phyloP scores from a whole-genome alignment of 83 land plant species.

The Isoetes engelmannii region DNA sequence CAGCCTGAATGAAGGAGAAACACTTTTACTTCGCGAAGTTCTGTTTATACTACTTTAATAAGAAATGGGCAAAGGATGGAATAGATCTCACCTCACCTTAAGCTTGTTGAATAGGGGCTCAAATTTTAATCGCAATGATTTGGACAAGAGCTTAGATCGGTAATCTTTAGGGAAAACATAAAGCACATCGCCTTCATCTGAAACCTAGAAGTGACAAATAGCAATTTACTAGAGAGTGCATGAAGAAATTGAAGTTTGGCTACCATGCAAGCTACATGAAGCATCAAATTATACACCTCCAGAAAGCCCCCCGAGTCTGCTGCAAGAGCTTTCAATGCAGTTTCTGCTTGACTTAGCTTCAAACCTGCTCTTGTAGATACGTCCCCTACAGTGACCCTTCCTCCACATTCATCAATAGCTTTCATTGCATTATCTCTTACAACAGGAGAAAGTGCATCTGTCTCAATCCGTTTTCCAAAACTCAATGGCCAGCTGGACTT shows the following conservation, averaged over 20 bases:
- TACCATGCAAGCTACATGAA: not conserved
- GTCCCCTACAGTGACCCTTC: slow-evolving; percentile 90
- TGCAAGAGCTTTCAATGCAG: slow-evolving; percentile 91
- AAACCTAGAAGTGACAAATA: slow-evolving; percentile 51
- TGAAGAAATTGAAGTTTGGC: not conserved
- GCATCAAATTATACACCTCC: slow-evolving; percentile 46
- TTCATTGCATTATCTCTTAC: slow-evolving; percentile 76
- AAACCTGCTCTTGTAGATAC: slow-evolving; percentile 79
- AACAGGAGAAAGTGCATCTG: slow-evolving; percentile 56
- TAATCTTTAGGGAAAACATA: slow-evolving; percentile 88
- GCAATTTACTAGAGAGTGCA: not conserved
- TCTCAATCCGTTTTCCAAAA: slow-evolving; percentile 57
- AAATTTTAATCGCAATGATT: slow-evolving; percentile 68
- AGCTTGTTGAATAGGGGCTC: slow-evolving; percentile 78
- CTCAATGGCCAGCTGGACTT: slow-evolving; percentile 13
- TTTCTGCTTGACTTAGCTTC: slow-evolving; percentile 70
- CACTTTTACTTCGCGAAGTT: slow-evolving; percentile 5
- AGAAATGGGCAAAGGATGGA: not conserved
- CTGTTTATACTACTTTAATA: not conserved
- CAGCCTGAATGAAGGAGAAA: slow-evolving; percentile 37
- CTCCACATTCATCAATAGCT: slow-evolving; percentile 70
- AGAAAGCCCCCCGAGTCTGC: slow-evolving; percentile 85
- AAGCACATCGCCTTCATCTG: slow-evolving; percentile 97
- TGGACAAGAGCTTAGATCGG: slow-evolving; percentile 64
- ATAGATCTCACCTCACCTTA: slow-evolving; percentile 46